Evolutionary conservation across 2,329 filamentous ascomycete genomes (phyloP), one percentile per base, ranked within the genome.

Genomic region (Capronia epimyces): DNA sequence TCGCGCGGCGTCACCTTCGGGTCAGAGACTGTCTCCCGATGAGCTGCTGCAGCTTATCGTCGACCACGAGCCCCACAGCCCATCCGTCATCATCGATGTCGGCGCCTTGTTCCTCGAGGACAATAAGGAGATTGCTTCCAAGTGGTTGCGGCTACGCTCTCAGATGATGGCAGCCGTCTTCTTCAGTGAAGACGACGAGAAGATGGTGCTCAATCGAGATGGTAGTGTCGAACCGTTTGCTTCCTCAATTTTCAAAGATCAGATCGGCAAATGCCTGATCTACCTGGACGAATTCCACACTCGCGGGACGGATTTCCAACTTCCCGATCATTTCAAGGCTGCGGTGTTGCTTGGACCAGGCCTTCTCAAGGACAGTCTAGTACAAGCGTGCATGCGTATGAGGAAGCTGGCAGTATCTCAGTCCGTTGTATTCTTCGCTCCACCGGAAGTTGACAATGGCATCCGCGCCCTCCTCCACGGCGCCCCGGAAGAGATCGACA

Each of bases 211-310:
- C 2, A 62, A 66, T 25, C 61, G 62, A 2, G 56, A 56, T 3
- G 59, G 61, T 0, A 59, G 24, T 12, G 47, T 25, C 1, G 67
- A 69, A 41, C 50, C 37, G 1, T 48, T 89, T 0, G 72, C 76
- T 2, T 74, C 69, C 0, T 89, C 86, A 0, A 74, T 82, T 0
- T 87, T 79, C 58, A 65, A 69, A 0, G 69, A 72, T 0, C 75
- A 81, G 4, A 65, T 84, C 0, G 78, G 80, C 3, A 58, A 57
- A 0, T 89, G 84, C 48, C 63, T 87, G 0, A 72, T 89, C 0
- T 89, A 82, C 47, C 70, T 90, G 0, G 85, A 89, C 43, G 80
- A 89, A 50, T 75, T 78, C 0, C 84, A 89, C 54, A 87, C 84
- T 0, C 66, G 85, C 53, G 85, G 86, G 0, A 87, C 77, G 0